Evolutionary conservation across 176 grass and related monocot genomes (phyloP).

Genomic region (Aegilops sharonensis): DNA sequence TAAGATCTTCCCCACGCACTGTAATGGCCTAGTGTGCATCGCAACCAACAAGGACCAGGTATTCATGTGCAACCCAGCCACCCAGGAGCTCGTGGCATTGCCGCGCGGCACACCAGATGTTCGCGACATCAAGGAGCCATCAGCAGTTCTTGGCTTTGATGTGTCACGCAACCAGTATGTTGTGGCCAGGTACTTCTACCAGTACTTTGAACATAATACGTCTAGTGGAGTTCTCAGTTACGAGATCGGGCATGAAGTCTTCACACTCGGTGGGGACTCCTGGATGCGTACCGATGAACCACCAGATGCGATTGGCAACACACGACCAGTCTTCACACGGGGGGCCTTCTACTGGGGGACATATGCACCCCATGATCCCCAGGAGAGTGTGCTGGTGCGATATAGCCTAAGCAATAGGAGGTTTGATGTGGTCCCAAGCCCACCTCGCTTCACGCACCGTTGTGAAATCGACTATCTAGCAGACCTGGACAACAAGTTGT

Average conservation of each 20-base stretch:
- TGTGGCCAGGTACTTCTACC: slow-evolving; percentile 17
- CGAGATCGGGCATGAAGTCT: slow-evolving; percentile 10
- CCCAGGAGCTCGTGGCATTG: not conserved
- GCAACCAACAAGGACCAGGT: not conserved
- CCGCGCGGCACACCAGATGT: not conserved
- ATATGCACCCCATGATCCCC: not conserved
- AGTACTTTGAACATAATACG: not conserved
- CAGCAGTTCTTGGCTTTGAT: not conserved
- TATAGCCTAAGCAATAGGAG: not conserved
- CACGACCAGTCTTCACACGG: not conserved
- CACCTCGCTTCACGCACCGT: not conserved
- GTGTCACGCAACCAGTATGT: no score
- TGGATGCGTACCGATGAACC: not conserved
- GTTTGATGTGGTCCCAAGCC: not conserved
- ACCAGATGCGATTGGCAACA: not conserved
- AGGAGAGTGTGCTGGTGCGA: not conserved
- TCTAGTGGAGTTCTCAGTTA: not conserved
- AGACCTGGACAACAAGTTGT: not conserved
- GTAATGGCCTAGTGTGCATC: slow-evolving; percentile 1
- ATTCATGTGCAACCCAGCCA: slow-evolving; percentile 27
- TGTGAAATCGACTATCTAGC: not conserved
- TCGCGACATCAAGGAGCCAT: not conserved
- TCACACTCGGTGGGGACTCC: not conserved
- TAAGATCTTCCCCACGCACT: not conserved
- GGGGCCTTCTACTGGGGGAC: slow-evolving; percentile 6